Percentiles rank a stretch among this genome's conserved stretches.
Conservation (phyloP, 805 yeast genomes). For the Scheffersomyces amazonensis region DNA sequence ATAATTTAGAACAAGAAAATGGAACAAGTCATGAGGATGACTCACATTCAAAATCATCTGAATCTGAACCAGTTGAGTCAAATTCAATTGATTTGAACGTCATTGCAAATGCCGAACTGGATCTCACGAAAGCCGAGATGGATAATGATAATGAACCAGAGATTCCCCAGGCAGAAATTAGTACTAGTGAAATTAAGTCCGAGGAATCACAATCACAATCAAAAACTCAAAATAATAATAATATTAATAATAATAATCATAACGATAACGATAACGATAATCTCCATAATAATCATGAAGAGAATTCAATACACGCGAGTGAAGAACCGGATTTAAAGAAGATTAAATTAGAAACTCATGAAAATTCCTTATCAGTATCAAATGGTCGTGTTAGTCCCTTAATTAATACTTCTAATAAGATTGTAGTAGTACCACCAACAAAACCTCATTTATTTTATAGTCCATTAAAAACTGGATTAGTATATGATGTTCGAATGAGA, state of each 20-base stretch:
- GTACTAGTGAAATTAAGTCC: not conserved
- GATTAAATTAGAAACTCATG: slow-evolving; percentile 9
- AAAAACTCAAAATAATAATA: not conserved
- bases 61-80: too few relatives aligned
- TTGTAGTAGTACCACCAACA: slow-evolving; percentile 52
- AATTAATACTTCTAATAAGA: slow-evolving; percentile 3
- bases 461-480: slow-evolving; percentile 85
- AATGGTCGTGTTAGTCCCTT: not conserved
- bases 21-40: too few relatives aligned
- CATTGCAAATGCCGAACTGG: too few relatives aligned
- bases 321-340: slow-evolving; percentile 8
- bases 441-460: slow-evolving; percentile 68
- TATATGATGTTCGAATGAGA: slow-evolving; percentile 96
- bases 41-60: too few relatives aligned
- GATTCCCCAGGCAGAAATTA: too few relatives aligned
- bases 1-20: too few relatives aligned
- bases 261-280: too few relatives aligned
- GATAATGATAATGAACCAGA: too few relatives aligned
- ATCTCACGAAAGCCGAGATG: too few relatives aligned
- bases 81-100: too few relatives aligned
- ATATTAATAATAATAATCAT: not conserved
- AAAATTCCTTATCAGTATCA: not conserved
- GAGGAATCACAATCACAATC: not conserved
- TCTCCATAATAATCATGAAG: too few relatives aligned
- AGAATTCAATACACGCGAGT: too few relatives aligned